A percentile compares a stretch with the other conserved stretches of the same genome.
phyloP scores from a whole-genome alignment of 345 rosid genomes.

The Gossypium longicalyx region DNA sequence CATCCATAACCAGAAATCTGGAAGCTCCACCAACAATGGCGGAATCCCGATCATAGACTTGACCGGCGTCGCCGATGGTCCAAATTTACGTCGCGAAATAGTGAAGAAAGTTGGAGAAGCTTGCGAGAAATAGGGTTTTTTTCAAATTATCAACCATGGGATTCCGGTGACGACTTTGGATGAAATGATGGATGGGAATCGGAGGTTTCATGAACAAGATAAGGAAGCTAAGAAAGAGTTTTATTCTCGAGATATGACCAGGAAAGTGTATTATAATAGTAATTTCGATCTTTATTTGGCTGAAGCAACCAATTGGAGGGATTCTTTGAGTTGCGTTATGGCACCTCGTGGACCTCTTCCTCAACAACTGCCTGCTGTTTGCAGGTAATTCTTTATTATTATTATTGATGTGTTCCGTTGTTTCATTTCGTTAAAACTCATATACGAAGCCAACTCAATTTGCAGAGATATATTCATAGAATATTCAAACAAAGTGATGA shows the following conservation, averaged over 20 bases:
- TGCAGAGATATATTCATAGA: slow-evolving; percentile 7
- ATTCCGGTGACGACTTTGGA: slow-evolving; percentile 15
- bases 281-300: slow-evolving; percentile 30
- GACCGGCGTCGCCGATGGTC: neutral
- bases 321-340: slow-evolving; percentile 22
- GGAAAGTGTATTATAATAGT: slow-evolving; percentile 16
- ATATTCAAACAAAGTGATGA: neutral
- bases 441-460: neutral
- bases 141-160: slow-evolving; percentile 58
- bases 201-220: slow-evolving; percentile 23
- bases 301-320: slow-evolving; percentile 40
- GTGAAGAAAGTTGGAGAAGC: slow-evolving; percentile 12
- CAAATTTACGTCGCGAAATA: neutral
- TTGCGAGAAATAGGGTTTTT: slow-evolving; percentile 54
- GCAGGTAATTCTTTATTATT: neutral
- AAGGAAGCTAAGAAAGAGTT: slow-evolving; percentile 13
- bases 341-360: slow-evolving; percentile 20
- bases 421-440: neutral
- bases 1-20: neutral
- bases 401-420: neutral
- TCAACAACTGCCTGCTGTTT: neutral
- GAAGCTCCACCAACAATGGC: neutral
- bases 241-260: slow-evolving; percentile 20
- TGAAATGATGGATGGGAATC: slow-evolving; percentile 23
- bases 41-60: slow-evolving; percentile 40